Evolutionary conservation across 2,329 filamentous ascomycete genomes (phyloP).

Genomic region (Trichoderma koningiopsis): DNA sequence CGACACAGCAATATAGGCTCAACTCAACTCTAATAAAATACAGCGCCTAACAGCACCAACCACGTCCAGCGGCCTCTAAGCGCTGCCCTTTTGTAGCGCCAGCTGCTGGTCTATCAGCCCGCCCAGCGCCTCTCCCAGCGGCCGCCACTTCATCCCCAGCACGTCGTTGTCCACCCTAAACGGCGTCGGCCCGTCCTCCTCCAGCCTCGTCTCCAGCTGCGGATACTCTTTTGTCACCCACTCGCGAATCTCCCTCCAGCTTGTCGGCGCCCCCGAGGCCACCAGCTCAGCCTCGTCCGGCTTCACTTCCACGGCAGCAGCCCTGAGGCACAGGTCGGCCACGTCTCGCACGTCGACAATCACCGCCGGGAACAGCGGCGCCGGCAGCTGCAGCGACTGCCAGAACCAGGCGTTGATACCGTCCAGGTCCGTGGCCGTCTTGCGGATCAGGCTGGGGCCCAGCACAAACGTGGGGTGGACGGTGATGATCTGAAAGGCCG

Average conservation of each 20-base stretch:
- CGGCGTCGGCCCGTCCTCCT: not conserved
- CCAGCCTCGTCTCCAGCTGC: not conserved
- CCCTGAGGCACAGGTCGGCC: slow-evolving; percentile 21
- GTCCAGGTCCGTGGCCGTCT: slow-evolving; percentile 21
- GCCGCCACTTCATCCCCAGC: slow-evolving; percentile 20
- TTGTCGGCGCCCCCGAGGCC: slow-evolving; percentile 6
- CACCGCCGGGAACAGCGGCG: slow-evolving; percentile 17
- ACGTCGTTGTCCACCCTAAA: slow-evolving; percentile 8
- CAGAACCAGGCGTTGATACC: slow-evolving; percentile 26
- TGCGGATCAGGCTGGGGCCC: slow-evolving; percentile 26
- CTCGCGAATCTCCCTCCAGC: slow-evolving; percentile 8
- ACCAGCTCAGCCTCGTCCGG: slow-evolving; percentile 9
- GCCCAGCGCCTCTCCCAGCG: slow-evolving; percentile 7
- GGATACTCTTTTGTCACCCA: slow-evolving; percentile 1
- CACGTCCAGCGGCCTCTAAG: not conserved
- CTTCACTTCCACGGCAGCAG: not conserved
- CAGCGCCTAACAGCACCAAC: not conserved
- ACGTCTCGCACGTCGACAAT: slow-evolving; percentile 27
- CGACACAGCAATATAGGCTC: too few species aligned
- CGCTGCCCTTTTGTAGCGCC: slow-evolving; percentile 7
- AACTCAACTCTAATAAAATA: too few species aligned
- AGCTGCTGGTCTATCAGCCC: slow-evolving; percentile 10
- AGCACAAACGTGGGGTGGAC: slow-evolving; percentile 29
- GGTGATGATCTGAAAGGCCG: slow-evolving; percentile 26
- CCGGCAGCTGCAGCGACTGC: slow-evolving; percentile 19